Evolutionary conservation across 306 rosid genomes (phyloP).

Genomic region (Geum urbanum): DNA sequence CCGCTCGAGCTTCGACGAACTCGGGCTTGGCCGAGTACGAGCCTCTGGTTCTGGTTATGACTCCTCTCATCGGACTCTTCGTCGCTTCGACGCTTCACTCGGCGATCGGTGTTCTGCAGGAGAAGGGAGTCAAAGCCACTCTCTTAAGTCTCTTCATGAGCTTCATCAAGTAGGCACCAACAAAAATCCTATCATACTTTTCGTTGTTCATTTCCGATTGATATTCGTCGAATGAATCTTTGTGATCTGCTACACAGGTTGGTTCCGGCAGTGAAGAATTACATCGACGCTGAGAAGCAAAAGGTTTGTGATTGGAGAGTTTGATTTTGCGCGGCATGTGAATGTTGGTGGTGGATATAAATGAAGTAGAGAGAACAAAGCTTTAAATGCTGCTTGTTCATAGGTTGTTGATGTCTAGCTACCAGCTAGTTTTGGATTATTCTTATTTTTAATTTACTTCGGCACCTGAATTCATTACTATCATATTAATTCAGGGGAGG

Average conservation of each 20-base stretch:
- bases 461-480: too few species aligned
- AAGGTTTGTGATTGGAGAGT: conserved; percentile 27
- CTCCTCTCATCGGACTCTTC: conserved; percentile 35
- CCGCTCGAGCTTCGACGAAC: conserved; percentile 29
- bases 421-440: not conserved
- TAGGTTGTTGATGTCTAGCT: not conserved
- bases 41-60: conserved; percentile 46
- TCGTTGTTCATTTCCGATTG: not conserved
- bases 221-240: not conserved
- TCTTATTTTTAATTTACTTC: not conserved
- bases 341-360: too few species aligned
- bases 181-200: too few species aligned
- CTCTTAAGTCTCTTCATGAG: conserved; percentile 32
- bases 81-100: conserved; percentile 38
- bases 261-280: conserved; percentile 46
- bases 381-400: conserved; percentile 15
- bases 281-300: conserved; percentile 49
- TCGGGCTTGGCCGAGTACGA: conserved; percentile 36
- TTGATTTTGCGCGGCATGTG: not conserved
- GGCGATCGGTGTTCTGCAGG: conserved; percentile 22
- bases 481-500: too few species aligned
- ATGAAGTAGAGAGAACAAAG: conserved; percentile 4
- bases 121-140: conserved; percentile 41
- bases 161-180: conserved; percentile 33
- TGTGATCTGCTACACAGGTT: conserved; percentile 24